Conservation (phyloP, 306 rosid genomes). For the Mimosa pudica region DNA sequence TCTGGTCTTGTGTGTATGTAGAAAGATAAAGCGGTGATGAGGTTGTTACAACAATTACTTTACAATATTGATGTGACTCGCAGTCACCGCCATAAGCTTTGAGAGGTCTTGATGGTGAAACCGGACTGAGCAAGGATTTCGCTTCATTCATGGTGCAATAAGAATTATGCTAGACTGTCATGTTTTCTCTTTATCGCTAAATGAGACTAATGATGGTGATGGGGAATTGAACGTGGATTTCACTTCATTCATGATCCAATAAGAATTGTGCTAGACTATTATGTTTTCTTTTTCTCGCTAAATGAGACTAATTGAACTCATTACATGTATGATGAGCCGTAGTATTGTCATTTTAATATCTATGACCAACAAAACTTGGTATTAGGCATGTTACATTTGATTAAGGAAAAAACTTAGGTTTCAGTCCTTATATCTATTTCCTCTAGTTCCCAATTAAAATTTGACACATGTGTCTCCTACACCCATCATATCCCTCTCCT, state of each 20-base stretch:
- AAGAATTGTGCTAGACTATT: not conserved
- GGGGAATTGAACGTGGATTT: conserved; percentile 27
- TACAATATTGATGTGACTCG: conserved; percentile 56
- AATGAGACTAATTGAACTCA: not conserved
- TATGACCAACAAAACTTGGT: no score
- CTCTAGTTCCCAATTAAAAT: no score
- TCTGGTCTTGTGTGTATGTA: conserved; percentile 41
- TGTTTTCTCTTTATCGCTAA: no score
- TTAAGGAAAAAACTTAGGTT: no score
- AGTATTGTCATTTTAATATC: no score
- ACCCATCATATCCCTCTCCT: no score
- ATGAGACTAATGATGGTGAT: no score
- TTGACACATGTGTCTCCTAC: no score
- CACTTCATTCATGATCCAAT: not conserved
- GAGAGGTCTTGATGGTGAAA: conserved; percentile 62
- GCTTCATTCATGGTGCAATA: not conserved
- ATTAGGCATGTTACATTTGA: no score
- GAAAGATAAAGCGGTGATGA: conserved; percentile 82
- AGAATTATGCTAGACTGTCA: not conserved
- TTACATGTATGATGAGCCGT: no score
- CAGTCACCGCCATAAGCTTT: conserved; percentile 53
- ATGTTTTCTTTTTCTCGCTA: not conserved
- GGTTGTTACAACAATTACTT: conserved; percentile 74
- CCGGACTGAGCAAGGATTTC: conserved; percentile 26
- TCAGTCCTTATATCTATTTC: no score